Conservation (phyloP, 805 yeast species). For the Blastobotrys mokoenaii region DNA sequence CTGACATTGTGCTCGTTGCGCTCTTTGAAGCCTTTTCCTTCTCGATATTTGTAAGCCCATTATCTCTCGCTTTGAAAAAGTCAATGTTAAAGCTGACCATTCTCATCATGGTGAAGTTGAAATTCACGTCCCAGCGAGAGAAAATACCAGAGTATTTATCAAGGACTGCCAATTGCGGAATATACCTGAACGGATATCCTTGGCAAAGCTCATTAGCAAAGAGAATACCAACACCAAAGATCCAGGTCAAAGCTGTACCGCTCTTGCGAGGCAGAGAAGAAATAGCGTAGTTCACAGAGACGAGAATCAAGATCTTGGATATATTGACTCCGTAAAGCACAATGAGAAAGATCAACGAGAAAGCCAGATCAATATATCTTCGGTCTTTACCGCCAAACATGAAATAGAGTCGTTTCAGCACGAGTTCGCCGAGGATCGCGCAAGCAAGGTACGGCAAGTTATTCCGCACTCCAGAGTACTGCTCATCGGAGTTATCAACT, state of each 20-base stretch:
- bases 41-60: background rate
- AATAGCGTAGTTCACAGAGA: conserved; percentile 44
- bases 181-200: conserved; percentile 40
- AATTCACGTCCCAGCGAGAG: conserved; percentile 91
- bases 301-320: conserved; percentile 51
- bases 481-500: conserved; percentile 79
- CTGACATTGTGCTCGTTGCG: conserved; percentile 25
- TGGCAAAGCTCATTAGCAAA: conserved; percentile 69
- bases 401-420: conserved; percentile 33
- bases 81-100: conserved; percentile 80
- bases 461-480: conserved; percentile 79
- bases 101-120: conserved; percentile 79
- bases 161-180: conserved; percentile 39
- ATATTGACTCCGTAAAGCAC: conserved; percentile 77
- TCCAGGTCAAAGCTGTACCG: conserved; percentile 45
- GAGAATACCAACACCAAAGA: conserved; percentile 67
- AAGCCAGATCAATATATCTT: conserved; percentile 58
- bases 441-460: conserved; percentile 58
- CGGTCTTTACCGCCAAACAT: conserved; percentile 27
- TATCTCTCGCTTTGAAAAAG: conserved; percentile 30
- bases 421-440: conserved; percentile 47
- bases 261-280: conserved; percentile 25
- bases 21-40: conserved; percentile 10
- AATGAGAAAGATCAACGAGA: conserved; percentile 59
- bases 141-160: conserved; percentile 71